Conservation (phyloP, 2,329 filamentous ascomycete genomes). For the Diaporthe longicolla region DNA sequence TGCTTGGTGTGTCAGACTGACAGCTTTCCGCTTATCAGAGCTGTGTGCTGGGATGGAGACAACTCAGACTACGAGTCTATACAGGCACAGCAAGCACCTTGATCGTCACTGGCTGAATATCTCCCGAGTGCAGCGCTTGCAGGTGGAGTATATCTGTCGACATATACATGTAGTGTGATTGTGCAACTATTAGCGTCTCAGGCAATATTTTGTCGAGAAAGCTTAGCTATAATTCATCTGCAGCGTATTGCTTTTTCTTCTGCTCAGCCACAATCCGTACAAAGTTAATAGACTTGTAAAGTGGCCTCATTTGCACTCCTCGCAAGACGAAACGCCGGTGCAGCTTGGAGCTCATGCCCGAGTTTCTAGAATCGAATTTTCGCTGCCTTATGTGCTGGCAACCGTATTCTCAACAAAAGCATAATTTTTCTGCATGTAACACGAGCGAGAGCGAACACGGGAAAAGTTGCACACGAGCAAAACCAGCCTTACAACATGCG, state of each 20-base stretch:
- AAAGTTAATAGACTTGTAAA: neutral
- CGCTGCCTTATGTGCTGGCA: constrained; percentile 2
- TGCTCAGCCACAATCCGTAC: neutral
- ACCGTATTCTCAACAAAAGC: constrained; percentile 1
- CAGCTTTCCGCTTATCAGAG: neutral
- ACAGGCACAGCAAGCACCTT: neutral
- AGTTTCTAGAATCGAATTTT: neutral
- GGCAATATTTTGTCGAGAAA: constrained; percentile 1
- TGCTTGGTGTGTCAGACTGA: constrained; percentile 18
- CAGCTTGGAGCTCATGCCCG: constrained; percentile 4
- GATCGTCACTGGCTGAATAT: neutral
- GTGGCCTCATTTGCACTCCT: constrained; percentile 4
- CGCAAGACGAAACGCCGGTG: constrained; percentile 31
- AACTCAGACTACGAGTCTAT: neutral
- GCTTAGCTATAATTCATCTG: neutral
- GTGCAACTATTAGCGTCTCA: constrained; percentile 3
- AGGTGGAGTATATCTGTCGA: neutral
- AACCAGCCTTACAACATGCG: neutral
- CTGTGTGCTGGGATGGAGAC: neutral
- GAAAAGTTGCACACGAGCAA: constrained; percentile 15
- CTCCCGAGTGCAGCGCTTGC: neutral
- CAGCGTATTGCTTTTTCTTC: constrained; percentile 3
- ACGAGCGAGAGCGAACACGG: constrained; percentile 32
- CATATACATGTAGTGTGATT: constrained; percentile 17
- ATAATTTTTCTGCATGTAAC: neutral